Evolutionary conservation across 306 rosid species (phyloP).

Genomic region (Vigna unguiculata): DNA sequence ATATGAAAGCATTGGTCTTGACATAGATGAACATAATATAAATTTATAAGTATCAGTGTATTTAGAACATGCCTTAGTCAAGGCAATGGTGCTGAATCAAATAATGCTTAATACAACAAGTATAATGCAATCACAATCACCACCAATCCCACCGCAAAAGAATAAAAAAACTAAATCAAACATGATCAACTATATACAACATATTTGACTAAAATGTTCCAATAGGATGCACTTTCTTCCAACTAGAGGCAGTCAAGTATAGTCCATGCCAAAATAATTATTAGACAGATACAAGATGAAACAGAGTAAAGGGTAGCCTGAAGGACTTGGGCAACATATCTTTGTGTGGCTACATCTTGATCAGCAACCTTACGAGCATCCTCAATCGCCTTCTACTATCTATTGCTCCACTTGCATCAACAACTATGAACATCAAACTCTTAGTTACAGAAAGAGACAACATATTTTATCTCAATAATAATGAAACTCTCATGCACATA

Average conservation of each 20-base stretch:
- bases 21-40: not conserved
- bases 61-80: not conserved
- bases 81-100: no score
- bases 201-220: conserved; percentile 23
- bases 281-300: conserved; percentile 16
- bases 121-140: not conserved
- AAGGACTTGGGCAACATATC: conserved; percentile 94
- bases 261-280: conserved; percentile 18
- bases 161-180: not conserved
- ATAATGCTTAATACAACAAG: no score
- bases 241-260: not conserved
- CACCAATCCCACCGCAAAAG: not conserved
- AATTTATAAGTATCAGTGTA: not conserved
- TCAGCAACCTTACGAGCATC: conserved; percentile 97
- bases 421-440: conserved; percentile 60
- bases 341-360: conserved; percentile 97
- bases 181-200: not conserved
- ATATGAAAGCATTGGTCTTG: not conserved
- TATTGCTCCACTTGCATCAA: conserved; percentile 99
- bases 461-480: conserved; percentile 26
- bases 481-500: no score
- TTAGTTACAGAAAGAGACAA: not conserved
- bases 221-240: not conserved
- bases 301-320: conserved; percentile 62
- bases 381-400: conserved; percentile 91